Percentiles rank a stretch among this genome's conserved stretches.
These are phyloP conservation scores for Emergomyces africanus DNA, from an alignment of 2,329 filamentous ascomycete genomes.

Conservation along the genomic window DNA sequence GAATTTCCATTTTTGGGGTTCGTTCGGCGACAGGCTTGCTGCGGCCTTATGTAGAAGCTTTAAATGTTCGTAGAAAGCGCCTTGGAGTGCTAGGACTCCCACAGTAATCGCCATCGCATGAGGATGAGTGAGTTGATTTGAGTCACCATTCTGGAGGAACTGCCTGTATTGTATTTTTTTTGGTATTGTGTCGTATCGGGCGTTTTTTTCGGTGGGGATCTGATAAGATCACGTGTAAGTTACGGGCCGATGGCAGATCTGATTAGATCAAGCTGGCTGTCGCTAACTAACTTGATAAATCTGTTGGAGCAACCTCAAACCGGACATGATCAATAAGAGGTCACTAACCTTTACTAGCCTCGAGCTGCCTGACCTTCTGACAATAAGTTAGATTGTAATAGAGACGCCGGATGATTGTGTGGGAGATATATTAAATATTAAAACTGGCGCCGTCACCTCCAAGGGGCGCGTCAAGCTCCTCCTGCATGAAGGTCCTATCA, in stretches of 20 bases:
- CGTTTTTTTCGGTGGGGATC: background rate
- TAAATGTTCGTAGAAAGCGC: conserved; percentile 83
- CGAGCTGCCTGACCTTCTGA: too few relatives aligned
- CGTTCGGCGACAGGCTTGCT: conserved; percentile 27
- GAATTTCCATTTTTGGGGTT: conserved; percentile 42
- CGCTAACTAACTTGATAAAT: too few relatives aligned
- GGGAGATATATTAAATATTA: background rate
- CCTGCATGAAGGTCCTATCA: background rate
- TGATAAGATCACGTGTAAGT: background rate
- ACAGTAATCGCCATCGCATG: conserved; percentile 20
- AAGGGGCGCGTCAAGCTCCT: too few relatives aligned
- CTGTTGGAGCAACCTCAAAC: too few relatives aligned
- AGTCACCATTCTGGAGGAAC: background rate
- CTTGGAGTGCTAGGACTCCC: conserved; percentile 67
- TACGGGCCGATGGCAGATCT: background rate
- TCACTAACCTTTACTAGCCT: too few relatives aligned
- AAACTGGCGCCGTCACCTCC: too few relatives aligned
- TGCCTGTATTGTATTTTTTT: background rate
- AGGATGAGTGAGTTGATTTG: background rate
- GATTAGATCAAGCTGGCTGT: background rate
- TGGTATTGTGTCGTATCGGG: background rate
- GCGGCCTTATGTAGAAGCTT: conserved; percentile 59
- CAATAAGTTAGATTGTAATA: too few relatives aligned
- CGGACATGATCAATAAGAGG: too few relatives aligned
- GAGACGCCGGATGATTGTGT: too few relatives aligned